Base-by-base conservation (phyloP, 169 alveolate genomes). In the Babesia ovata region DNA sequence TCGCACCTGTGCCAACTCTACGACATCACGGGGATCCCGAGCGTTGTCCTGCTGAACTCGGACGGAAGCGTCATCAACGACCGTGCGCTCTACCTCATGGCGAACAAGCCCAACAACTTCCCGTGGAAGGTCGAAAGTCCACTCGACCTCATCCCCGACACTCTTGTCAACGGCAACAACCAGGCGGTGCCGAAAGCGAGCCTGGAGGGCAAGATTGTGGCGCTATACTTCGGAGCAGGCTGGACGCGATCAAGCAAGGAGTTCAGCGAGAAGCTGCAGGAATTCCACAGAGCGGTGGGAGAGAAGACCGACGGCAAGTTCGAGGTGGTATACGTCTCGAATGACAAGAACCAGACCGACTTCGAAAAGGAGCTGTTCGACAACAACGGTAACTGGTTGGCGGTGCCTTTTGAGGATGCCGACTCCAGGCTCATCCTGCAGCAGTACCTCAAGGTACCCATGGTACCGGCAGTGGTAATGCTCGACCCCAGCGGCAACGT, bases 401-500 rank as follows among this genome's bases (percentile, higher is more conserved):
- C 73, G n/a, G 56, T 75, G 59, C 75, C 75, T 1, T 75, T 42
- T 21, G 72, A 70, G 44, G 86, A 83, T n/a, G 52, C 57, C 46
- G 66, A 58, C 33, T 16, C 71, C n/a, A 44, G 86, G 78, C 17
- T 59, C 36, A 26, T 74, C 21, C 21, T 83, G 39, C 70, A 52
- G 61, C 72, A 83, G 63, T 65, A 56, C 67, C 70, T 83, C 42
- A 60, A 75, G 50, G 66, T 83, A 58, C 67, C 61, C 21, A 56
- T 48, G 46, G 39, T 75, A 36, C 73, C 77, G 29, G 26, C 79
- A 33, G 46, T 83, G 49, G 82, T 83, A 17, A 60, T 83, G 57
- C 57, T 83, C 36, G 90, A 75, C 49, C 88, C 65, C n/a, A 63
- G 75, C 39, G 90, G 90, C 21, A 75, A 63, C 8, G 86, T 75